These are phyloP conservation scores for Rhytidiadelphus loreus DNA, from an alignment of 225 moss, liverwort and hornwort species.

Conservation along the genomic window DNA sequence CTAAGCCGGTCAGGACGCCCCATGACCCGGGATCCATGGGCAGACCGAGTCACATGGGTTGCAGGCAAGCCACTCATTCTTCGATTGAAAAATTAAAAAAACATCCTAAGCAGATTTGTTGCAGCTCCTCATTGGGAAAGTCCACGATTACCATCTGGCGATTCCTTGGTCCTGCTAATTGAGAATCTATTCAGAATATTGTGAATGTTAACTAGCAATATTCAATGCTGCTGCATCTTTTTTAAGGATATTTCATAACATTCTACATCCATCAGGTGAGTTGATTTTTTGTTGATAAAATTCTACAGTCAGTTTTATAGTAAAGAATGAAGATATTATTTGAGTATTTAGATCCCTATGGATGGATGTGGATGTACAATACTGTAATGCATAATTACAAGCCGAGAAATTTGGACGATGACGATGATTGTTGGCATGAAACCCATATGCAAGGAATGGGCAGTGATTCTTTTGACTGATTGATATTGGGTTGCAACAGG, in stretches of 20 bases:
- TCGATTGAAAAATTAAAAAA: neutral
- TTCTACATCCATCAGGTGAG: neutral
- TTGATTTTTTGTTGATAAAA: neutral
- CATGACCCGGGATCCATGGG: slow-evolving; percentile 22
- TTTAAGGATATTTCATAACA: neutral
- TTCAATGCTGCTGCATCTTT: neutral
- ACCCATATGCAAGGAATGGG: neutral
- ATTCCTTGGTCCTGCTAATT: neutral
- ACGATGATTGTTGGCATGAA: neutral
- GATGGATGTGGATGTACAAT: neutral
- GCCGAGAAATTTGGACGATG: neutral
- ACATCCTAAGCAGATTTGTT: neutral
- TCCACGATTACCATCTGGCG: neutral
- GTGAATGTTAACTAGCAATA: neutral
- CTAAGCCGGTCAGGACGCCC: slow-evolving; percentile 88
- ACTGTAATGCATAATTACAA: neutral
- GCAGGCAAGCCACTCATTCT: slow-evolving; percentile 36
- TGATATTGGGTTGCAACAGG: slow-evolving; percentile 22
- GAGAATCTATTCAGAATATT: neutral
- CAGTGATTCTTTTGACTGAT: neutral
- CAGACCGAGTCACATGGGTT: slow-evolving; percentile 50
- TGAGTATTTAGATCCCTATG: neutral
- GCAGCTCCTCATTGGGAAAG: neutral
- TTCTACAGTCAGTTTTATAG: neutral
- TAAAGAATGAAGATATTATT: neutral